Base-by-base conservation (phyloP, 2,329 filamentous ascomycete species). In the Alternaria alternata region DNA sequence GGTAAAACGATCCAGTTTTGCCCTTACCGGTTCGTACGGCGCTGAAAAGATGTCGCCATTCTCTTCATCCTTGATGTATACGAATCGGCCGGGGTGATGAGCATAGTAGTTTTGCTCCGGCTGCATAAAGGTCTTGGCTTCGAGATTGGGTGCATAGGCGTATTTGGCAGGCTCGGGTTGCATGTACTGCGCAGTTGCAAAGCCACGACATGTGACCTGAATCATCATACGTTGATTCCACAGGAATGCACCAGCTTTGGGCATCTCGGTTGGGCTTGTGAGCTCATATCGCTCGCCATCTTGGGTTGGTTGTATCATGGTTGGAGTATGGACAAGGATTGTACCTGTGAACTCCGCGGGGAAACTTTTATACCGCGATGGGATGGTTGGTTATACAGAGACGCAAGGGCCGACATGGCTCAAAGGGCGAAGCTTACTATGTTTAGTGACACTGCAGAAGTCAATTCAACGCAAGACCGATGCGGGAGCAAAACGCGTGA, bases 221-320 rank as follows among this genome's bases (percentile, higher is more conserved):
- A 87, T 85, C 85, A 87, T 87, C 85, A 87, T 87, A 74, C 80
- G 82, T 73, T 86, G 83, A 66, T 87, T 87, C 85, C 85, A 87
- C 11, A 87, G 78, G 69, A 87, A 87, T 53, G 81, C 84, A 51
- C 81, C 82, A 3, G 85, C 84, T 73, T 85, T 84, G 51, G 85
- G 84, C 80, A 87, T 77, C 41, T 83, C 83, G 24, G 84, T 85
- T n/a, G 85, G 83, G 70, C 81, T 84, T 51, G 77, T 80, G 63
- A 87, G 81, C 72, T 86, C 84, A 73, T 86, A 87, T 64, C 85
- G 85, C 48, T 82, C 78, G 53, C 84, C 85, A 73, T 84, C 74
- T 26, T 82, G 72, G 7, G 83, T 82, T 18, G 79, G 69, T 59
- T 74, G 77, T 39, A 82, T 67, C 59, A 81, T 67, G 16, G 62